Evolutionary conservation across 2,329 filamentous ascomycete species (phyloP).

Genomic region (Alternaria triticina): DNA sequence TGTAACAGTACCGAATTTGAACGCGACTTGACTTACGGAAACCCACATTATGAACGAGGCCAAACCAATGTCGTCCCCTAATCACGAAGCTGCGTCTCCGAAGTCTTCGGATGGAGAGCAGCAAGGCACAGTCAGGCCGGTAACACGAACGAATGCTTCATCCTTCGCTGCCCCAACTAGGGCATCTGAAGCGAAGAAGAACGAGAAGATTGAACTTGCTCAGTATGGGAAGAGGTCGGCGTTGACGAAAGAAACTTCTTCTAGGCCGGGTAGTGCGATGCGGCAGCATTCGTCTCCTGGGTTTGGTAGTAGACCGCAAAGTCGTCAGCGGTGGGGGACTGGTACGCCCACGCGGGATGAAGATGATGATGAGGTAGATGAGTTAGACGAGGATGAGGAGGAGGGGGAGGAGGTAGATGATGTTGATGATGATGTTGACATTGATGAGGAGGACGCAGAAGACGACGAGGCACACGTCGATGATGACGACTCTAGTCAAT

Average conservation of each 20-base stretch:
- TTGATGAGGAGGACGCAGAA: background rate
- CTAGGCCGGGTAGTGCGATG: background rate
- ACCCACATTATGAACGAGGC: background rate
- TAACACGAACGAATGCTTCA: background rate
- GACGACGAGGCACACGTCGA: too few species aligned
- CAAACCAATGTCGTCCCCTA: background rate
- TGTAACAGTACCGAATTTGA: background rate
- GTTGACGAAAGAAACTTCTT: background rate
- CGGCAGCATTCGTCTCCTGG: background rate
- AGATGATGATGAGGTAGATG: background rate
- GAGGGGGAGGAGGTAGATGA: background rate
- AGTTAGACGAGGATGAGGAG: too few species aligned
- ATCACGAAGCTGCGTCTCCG: background rate
- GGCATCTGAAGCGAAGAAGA: constrained; percentile 9
- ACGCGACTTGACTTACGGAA: background rate
- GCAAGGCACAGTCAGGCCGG: background rate
- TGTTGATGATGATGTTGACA: background rate
- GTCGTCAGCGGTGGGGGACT: background rate
- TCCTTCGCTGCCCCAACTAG: constrained; percentile 5
- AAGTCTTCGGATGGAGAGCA: background rate
- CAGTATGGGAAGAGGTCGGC: background rate
- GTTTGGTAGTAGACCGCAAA: background rate
- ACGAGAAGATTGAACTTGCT: constrained; percentile 7
- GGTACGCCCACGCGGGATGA: background rate
- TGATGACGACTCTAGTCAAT: background rate